phyloP scores from a whole-genome alignment of 495 filamentous ascomycete genomes.

The Cercophora scortea region DNA sequence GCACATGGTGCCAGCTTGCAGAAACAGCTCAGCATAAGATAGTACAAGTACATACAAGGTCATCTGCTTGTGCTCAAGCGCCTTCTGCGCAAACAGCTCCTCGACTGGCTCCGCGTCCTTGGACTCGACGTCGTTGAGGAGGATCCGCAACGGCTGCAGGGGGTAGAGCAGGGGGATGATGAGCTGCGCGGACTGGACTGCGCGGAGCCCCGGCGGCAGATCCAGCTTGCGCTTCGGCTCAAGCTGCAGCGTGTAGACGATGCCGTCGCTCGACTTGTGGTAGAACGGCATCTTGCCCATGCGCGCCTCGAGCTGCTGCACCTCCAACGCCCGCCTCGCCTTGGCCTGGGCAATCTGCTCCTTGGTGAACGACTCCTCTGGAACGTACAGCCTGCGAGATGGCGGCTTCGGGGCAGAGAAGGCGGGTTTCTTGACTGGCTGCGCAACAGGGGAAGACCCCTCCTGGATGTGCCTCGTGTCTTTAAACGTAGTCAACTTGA shows the following conservation, averaged over 20 bases:
- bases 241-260: slow-evolving; percentile 64
- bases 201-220: slow-evolving; percentile 55
- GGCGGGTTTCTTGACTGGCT: too few species aligned
- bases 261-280: slow-evolving; percentile 61
- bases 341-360: slow-evolving; percentile 57
- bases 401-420: slow-evolving; percentile 29
- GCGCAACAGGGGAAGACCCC: slow-evolving; percentile 17
- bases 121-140: slow-evolving; percentile 56
- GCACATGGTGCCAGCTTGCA: too few species aligned
- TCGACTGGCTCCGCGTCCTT: slow-evolving; percentile 55
- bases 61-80: slow-evolving; percentile 48
- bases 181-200: slow-evolving; percentile 57
- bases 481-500: slow-evolving; percentile 69
- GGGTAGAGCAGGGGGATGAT: slow-evolving; percentile 68
- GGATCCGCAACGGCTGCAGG: slow-evolving; percentile 57
- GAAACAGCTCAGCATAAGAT: too few species aligned
- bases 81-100: slow-evolving; percentile 54
- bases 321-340: slow-evolving; percentile 55
- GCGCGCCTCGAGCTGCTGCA: slow-evolving; percentile 70
- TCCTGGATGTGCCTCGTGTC: slow-evolving; percentile 34
- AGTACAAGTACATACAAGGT: slow-evolving; percentile 68
- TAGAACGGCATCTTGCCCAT: slow-evolving; percentile 62
- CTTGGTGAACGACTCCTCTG: slow-evolving; percentile 38
- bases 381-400: slow-evolving; percentile 25
- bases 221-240: slow-evolving; percentile 55